Base-by-base conservation (phyloP, 305 asterid species). In the Caryopteris hybrid region DNA sequence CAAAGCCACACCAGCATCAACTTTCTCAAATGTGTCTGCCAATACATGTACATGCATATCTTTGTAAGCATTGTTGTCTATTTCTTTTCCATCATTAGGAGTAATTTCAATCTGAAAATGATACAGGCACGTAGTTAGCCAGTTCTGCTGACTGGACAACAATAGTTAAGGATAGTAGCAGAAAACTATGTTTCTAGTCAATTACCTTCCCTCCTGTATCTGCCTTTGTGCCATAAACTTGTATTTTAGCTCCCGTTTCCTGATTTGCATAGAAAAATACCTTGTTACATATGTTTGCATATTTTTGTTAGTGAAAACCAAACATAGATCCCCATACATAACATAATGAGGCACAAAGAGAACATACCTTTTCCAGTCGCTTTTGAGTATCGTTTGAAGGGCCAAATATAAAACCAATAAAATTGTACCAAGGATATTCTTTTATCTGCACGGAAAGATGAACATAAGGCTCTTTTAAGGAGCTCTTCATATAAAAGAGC, bases 191-290 rank as follows among this genome's bases (percentile, higher is more conserved):
- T 69, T 64, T 41, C 64, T 5, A 57, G 72, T 55, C 66, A 12
- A 69, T 75, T 89, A 92, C 96, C 95, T 86, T 86, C 56, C 74
- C 81, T 78, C 82, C 78, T 1, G 84, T 70, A 62, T 82, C 88
- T 41, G 78, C 79, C 71, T 84, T 86, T 36, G 76, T 83, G 64
- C 89, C 96, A 79, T 79, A 89, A 72, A 90, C 91, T 80, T 80
- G 93, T 77, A 92, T 74, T 74, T 84, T 85, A 64, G 98, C 92
- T 79, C 98, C 98, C 50, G 97, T 92, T 82, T 92, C 98, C 98
- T 92, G 87, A 79, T 79, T 80, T 51, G 42, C 72, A 73, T 57
- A 69, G 60, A 61, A 64, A 56, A 59, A 50, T 31, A 8, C n/a
- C 65, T 46, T 50, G 63, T 67, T 48, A 70, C 50, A 50, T 22